These are phyloP conservation scores for Acer yangbiense DNA, from an alignment of 345 rosid genomes.

Conservation along the genomic window DNA sequence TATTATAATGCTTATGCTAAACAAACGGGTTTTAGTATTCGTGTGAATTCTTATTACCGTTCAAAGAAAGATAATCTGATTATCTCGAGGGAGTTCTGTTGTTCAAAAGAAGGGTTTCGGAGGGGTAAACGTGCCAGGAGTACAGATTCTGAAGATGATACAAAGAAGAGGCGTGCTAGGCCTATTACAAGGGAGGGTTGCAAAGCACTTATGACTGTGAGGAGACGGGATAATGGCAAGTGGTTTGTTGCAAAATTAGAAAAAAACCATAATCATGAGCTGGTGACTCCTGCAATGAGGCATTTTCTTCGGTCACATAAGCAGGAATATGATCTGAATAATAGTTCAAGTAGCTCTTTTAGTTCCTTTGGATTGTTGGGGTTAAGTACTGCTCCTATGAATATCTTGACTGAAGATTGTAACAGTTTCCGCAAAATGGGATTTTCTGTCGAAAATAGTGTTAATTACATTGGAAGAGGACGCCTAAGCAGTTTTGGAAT, in stretches of 20 bases:
- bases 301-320: slow-evolving; percentile 30
- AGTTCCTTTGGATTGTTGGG: slow-evolving; percentile 2
- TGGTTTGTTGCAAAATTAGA: slow-evolving; percentile 30
- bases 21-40: slow-evolving; percentile 31
- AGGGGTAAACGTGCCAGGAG: slow-evolving; percentile 15
- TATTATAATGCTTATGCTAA: slow-evolving; percentile 33
- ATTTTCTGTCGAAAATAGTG: slow-evolving; percentile 15
- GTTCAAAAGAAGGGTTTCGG: slow-evolving; percentile 32
- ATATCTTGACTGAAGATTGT: slow-evolving; percentile 16
- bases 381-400: slow-evolving; percentile 10
- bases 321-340: slow-evolving; percentile 21
- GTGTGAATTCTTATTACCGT: slow-evolving; percentile 34
- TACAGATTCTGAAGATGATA: slow-evolving; percentile 11
- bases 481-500: slow-evolving; percentile 31
- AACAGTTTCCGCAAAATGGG: slow-evolving; percentile 24
- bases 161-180: slow-evolving; percentile 27
- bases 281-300: slow-evolving; percentile 31
- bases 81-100: slow-evolving; percentile 35
- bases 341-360: slow-evolving; percentile 16
- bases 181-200: slow-evolving; percentile 35
- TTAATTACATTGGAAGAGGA: slow-evolving; percentile 27
- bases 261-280: slow-evolving; percentile 33
- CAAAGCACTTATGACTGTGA: slow-evolving; percentile 31
- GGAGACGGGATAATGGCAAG: slow-evolving; percentile 30
- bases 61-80: slow-evolving; percentile 33